Base-by-base conservation (phyloP, 1,284 basidiomycete species). In the Ustilago hordei region DNA sequence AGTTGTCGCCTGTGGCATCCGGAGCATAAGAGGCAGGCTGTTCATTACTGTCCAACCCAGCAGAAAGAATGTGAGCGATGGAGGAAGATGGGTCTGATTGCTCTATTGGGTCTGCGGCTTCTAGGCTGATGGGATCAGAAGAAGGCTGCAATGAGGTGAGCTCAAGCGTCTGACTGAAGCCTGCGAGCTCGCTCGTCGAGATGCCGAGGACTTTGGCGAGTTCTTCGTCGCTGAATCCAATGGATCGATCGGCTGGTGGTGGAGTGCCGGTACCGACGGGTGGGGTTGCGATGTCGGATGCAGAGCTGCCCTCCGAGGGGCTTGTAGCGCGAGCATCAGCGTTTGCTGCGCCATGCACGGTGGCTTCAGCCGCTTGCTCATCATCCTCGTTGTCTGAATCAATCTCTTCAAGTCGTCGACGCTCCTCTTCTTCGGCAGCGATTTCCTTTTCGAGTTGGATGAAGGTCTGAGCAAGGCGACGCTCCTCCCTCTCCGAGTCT, bases 141-240 rank as follows among this genome's bases (percentile, higher is more conserved):
- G 58, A 3, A 19, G 53, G 39, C 45, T 54, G 52, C 35, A 61
- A 28, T 4, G 60, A 47, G 35, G 69, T 57, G 35, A 76, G 52
- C 5, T 77, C 68, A 13, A 77, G 59, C 8, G 70, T 66, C 58
- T 73, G 69, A 38, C 70, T 73, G 61, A 73, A 77, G 2, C 70
- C 64, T 12, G 64, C 70, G 13, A 77, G 55, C 23, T 77, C 75
- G 47, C 50, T 64, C 19, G 68, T 74, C 13, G 75, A 74, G 59
- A 78, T 75, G 38, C 75, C 75, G 7, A 78, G 68, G 8, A 75
- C 64, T 19, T 67, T 68, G 64, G 75, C 75, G 28, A 78, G 71
- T 38, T 78, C 75, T 50, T 68, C 68, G 41, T 78, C 75, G 57
- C 62, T 69, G 56, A 74, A 63, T 2, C 60, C 67, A 39, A 74